Base-by-base conservation (phyloP, 352 stramenopile species). In the Globisporangium rhizosaccharum region DNA sequence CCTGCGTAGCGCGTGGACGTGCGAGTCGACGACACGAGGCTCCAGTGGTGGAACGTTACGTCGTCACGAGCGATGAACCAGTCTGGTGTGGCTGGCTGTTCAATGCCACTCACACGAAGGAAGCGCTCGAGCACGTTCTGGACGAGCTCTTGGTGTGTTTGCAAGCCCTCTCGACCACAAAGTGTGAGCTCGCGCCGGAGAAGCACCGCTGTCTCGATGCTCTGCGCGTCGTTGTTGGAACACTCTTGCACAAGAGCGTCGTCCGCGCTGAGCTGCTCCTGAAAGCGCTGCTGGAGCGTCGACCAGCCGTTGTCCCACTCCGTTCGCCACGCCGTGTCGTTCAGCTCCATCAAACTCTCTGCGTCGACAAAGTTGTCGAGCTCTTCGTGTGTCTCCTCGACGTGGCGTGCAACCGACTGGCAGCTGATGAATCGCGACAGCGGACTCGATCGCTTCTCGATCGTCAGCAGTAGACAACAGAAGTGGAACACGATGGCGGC, bases 301-400 rank as follows among this genome's bases (percentile, higher is more conserved):
- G 12, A 10, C 17, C 44, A 26, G 33, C 12, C 33, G 33, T 11
- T 12, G 1, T 9, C 9, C 33, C 39, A 17, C 14, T 45, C 39
- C 2, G 17, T 7, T n/a, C 17, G 39, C 39, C 12, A 45, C 39
- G 2, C 39, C 0, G 1, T 39, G 33, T 39, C 33, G 3, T 39
- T 39, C 33, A 2, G 33, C 33, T 9, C 9, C 9, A 12, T 39
- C 33, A 39, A 12, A 9, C 33, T 12, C 33, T 39, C 33, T 0
- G 7, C 33, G 11, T 25, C 11, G 9, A 26, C 17, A 42, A 53
- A 53, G 49, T 42, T 30, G 28, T 42, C 17, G 25, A 53, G 49
- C 26, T 53, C 49, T 26, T 20, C 49, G 49, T 53, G 26, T 4
- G 36, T 53, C 5, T 53, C 49, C 15, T 41, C 49, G 28, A 42